Evolutionary conservation across 306 rosid species (phyloP), one percentile per base, ranked within the genome.

Genomic region (Spatholobus suberectus): DNA sequence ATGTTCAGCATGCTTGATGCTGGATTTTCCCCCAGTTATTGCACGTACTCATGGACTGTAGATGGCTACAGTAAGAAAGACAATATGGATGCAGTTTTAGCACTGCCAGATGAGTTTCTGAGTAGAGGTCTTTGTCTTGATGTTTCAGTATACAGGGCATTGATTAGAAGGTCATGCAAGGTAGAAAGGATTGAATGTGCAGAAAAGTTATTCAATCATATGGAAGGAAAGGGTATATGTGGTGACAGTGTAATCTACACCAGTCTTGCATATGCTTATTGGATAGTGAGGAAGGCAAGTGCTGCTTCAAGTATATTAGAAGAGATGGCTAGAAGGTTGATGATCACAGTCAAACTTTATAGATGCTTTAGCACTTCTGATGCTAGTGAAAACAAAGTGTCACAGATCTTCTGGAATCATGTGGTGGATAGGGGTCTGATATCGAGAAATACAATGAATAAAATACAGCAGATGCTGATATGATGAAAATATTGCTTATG

Each of bases 101-200:
- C 81, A 71, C 86, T 93, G 70, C 94, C 89, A 17, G 85, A 89
- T 46, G 97, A 93, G 83, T 88, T 91, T 76, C 84, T 81, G 71
- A 88, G 74, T 24, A 89, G 82, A 88, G 94, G 95, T 75, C 69
- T 83, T 49, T 80, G 81, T 80, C 86, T 90, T 63, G 91, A 95
- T 85, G 81, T 92, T 66, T 92, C 98, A n/a, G 75, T 89, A 32
- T 91, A 77, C 84, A 89, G 98, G 87, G 92, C 98, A 41, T 79
- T 95, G 65, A 93, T 95, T 69, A 91, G 98, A 82, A 87, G 94
- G 86, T 65, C 90, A 81, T 90, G 98, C 81, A 92, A 90, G 76
- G 80, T 73, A 72, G 97, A 87, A 72, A 92, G 77, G 70, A 57
- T 90, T 44, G 89, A 76, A n/a, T 62, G 79, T 81, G 96, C 97